These are phyloP conservation scores for Setaria italica DNA, from an alignment of 202 grass and related monocot genomes.

Conservation along the genomic window DNA sequence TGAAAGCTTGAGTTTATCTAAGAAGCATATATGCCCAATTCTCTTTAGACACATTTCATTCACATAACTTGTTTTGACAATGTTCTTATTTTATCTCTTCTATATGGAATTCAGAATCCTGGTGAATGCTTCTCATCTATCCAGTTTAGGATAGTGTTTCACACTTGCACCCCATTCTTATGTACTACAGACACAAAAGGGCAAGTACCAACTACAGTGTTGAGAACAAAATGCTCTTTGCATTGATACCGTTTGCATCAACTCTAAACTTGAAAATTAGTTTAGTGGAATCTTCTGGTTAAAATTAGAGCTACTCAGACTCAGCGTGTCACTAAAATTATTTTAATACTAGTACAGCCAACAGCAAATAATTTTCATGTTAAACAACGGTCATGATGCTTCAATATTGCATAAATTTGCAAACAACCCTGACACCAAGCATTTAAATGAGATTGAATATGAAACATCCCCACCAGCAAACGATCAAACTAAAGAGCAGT, in stretches of 20 bases:
- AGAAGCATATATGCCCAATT: slow-evolving; percentile 15
- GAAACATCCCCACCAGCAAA: not conserved
- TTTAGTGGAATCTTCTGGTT: not conserved
- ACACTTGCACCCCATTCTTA: not conserved
- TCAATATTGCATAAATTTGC: not conserved
- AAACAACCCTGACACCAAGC: not conserved
- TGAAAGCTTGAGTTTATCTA: not conserved
- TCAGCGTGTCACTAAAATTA: not conserved
- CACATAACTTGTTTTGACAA: not conserved
- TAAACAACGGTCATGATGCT: not conserved
- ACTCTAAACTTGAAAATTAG: not conserved
- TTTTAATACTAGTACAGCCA: not conserved
- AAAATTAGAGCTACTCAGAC: not conserved
- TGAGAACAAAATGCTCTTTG: slow-evolving; percentile 2
- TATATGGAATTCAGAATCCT: slow-evolving; percentile 4
- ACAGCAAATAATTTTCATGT: not conserved
- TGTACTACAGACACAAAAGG: not conserved
- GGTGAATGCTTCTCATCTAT: slow-evolving; percentile 4
- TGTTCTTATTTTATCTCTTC: not conserved
- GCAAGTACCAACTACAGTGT: too few species aligned
- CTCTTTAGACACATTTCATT: slow-evolving; percentile 21
- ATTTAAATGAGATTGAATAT: not conserved
- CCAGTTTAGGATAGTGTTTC: slow-evolving; percentile 7
- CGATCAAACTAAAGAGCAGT: not conserved
- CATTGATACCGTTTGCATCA: slow-evolving; percentile 1